Evolutionary conservation across 2,329 filamentous ascomycete species (phyloP), one percentile per base, ranked within the genome.

Genomic region (Paraconiothyrium sp.): DNA sequence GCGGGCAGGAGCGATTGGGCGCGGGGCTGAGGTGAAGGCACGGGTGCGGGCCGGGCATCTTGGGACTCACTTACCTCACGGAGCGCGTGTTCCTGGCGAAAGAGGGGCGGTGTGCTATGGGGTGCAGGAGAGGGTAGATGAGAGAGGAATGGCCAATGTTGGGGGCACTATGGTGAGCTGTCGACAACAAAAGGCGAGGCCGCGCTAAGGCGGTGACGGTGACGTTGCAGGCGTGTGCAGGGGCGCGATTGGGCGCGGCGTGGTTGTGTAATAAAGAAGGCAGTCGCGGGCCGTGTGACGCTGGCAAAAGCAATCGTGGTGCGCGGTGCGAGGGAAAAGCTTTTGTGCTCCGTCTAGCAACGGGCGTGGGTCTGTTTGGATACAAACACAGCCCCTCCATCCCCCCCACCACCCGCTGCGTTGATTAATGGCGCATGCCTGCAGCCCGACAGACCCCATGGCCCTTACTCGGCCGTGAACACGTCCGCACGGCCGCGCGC

Each of bases 191-290:
- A 32, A 30, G 34, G 22, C 55, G 52, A 58, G 16, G 67, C 70
- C 70, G 69, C 70, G 67, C 67, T 63, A 60, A 46, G 54, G 68
- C 72, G 70, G 73, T 76, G 74, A 77, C 72, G 70, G 73, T 76
- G 74, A 77, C 72, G 71, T 68, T 69, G 56, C 46, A 56, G 39
- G 57, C 58, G 63, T 39, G 43, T 43, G 57, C 57, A 50, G 60
- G 58, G 65, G 63, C 67, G 58, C 60, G 52, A 65, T 76, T 74
- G 72, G 72, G 37, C 61, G 64, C 65, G 27, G 48, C 34, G 56
- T 39, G 4, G 46, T 16, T 9, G n/a, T 14, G 58, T 52, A 55
- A 24, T 58, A 14, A 27, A 20, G 11, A 39, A 56, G 58, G 48
- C 59, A 58, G 50, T 16, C 32, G 47, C 24, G 24, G 39, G n/a